These are phyloP conservation scores for Cryptomeria japonica DNA, from an alignment of 75 land plant species.

Conservation along the genomic window DNA sequence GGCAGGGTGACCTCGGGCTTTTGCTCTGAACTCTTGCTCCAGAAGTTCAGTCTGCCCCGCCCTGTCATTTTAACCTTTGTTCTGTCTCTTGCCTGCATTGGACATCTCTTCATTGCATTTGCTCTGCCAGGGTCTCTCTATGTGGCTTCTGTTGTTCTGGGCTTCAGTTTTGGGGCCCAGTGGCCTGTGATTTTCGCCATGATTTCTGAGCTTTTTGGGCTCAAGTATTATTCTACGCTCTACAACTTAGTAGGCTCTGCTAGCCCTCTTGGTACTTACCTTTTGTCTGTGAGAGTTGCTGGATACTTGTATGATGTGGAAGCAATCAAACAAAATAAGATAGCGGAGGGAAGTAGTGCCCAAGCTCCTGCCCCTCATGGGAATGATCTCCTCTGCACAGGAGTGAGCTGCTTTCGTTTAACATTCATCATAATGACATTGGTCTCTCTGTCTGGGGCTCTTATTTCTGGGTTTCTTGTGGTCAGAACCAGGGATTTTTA, in stretches of 20 bases:
- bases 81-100: slow-evolving; percentile 44
- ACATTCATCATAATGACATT: slow-evolving; percentile 60
- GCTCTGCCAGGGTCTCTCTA: slow-evolving; percentile 42
- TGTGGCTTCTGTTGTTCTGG: slow-evolving; percentile 58
- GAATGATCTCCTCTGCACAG: slow-evolving; percentile 33
- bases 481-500: slow-evolving; percentile 55
- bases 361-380: neutral
- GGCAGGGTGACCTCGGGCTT: slow-evolving; percentile 66
- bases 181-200: slow-evolving; percentile 63
- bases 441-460: slow-evolving; percentile 34
- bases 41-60: slow-evolving; percentile 39
- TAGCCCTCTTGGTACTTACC: slow-evolving; percentile 60
- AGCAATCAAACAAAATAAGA: slow-evolving; percentile 39
- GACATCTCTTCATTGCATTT: slow-evolving; percentile 65
- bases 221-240: slow-evolving; percentile 64
- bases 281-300: slow-evolving; percentile 60
- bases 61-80: slow-evolving; percentile 44
- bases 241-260: slow-evolving; percentile 52
- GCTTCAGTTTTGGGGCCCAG: slow-evolving; percentile 67
- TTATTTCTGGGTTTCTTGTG: slow-evolving; percentile 40
- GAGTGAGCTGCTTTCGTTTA: slow-evolving; percentile 40
- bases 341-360: neutral
- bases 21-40: slow-evolving; percentile 45
- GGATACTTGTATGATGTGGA: slow-evolving; percentile 69
- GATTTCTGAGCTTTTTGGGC: slow-evolving; percentile 77